Conservation (phyloP, 352 stramenopile genomes). For the Pythium vanterpoolii region DNA sequence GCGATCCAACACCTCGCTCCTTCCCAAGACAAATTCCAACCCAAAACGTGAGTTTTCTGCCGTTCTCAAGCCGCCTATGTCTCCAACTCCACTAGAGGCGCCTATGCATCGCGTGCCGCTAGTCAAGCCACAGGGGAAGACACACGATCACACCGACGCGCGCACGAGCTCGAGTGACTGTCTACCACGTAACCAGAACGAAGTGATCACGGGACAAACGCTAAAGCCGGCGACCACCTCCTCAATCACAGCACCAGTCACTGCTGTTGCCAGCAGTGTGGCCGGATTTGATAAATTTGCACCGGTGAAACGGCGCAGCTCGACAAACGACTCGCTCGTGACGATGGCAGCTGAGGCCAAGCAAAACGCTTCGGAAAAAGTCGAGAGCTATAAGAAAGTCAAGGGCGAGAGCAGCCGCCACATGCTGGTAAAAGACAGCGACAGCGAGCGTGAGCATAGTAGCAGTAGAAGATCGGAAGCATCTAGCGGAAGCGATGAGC, state of each 20-base stretch:
- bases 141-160: neutral
- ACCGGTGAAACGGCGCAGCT: slow-evolving; percentile 22
- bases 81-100: neutral
- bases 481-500: neutral
- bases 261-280: neutral
- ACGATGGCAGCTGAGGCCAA: neutral
- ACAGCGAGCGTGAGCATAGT: slow-evolving; percentile 12
- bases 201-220: neutral
- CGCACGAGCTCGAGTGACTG: neutral
- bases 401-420: neutral
- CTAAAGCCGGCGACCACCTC: neutral
- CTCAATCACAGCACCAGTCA: neutral
- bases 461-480: neutral
- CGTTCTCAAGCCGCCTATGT: neutral
- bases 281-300: slow-evolving; percentile 14
- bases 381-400: slow-evolving; percentile 5
- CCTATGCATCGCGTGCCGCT: neutral
- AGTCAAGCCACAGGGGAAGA: neutral
- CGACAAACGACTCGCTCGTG: slow-evolving; percentile 4
- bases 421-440: neutral
- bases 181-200: neutral
- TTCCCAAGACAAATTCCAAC: neutral
- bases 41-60: neutral
- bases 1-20: slow-evolving; percentile 18
- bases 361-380: neutral